These are phyloP conservation scores for Curvularia verruculosa DNA, from an alignment of 2,329 filamentous ascomycete species.

Conservation along the genomic window DNA sequence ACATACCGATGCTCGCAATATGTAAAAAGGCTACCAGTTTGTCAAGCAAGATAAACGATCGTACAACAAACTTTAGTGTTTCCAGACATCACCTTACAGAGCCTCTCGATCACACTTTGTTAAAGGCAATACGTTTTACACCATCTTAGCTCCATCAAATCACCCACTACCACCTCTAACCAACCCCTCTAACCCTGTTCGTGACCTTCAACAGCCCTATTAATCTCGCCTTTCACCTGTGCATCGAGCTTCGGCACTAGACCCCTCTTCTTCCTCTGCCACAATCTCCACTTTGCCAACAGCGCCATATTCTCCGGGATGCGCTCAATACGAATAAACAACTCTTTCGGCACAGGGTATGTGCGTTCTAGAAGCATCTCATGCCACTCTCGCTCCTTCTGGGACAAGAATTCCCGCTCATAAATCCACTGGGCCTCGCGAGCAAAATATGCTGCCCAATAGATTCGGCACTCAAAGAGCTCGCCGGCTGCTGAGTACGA, in stretches of 20 bases:
- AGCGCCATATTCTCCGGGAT: constrained; percentile 6
- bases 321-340: constrained; percentile 9
- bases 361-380: constrained; percentile 9
- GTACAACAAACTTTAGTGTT: not conserved
- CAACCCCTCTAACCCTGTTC: not conserved
- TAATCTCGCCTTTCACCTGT: not conserved
- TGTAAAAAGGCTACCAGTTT: too few species aligned
- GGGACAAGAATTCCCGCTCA: constrained; percentile 12
- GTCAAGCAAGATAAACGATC: too few species aligned
- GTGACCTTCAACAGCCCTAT: too few species aligned
- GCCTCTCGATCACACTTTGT: not conserved
- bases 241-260: not conserved
- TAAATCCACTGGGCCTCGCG: constrained; percentile 24
- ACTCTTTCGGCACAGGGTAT: constrained; percentile 20
- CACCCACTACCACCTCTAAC: not conserved
- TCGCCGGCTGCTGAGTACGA: constrained; percentile 24
- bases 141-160: not conserved
- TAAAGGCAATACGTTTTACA: not conserved
- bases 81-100: not conserved
- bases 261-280: constrained; percentile 28
- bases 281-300: constrained; percentile 25
- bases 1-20: too few species aligned
- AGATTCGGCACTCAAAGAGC: constrained; percentile 30
- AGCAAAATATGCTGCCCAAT: constrained; percentile 37
- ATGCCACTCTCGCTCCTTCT: constrained; percentile 20